These are phyloP conservation scores for Termitomyces sp. DNA, from an alignment of 768 basidiomycete species.

Conservation along the genomic window DNA sequence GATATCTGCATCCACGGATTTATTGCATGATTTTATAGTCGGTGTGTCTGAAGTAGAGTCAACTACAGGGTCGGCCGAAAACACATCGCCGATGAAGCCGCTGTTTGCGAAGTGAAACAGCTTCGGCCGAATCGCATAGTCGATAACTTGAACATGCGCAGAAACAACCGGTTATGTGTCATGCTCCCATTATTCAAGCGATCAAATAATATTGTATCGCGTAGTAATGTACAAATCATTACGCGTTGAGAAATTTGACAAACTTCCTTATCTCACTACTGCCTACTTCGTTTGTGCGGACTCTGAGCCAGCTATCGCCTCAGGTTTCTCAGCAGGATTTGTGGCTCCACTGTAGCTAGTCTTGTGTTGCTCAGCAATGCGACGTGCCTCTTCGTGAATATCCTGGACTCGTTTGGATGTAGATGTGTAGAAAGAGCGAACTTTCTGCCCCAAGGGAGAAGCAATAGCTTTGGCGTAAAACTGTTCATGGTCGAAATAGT, in stretches of 20 bases:
- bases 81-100: neutral
- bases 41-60: no score
- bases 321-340: neutral
- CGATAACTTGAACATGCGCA: no score
- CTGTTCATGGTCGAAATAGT: conserved; percentile 27
- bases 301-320: neutral
- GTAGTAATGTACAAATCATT: neutral
- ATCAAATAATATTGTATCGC: no score
- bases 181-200: no score
- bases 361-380: conserved; percentile 70
- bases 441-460: conserved; percentile 77
- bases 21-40: neutral
- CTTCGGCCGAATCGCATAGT: neutral
- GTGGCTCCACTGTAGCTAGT: conserved; percentile 4
- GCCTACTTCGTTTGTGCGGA: neutral
- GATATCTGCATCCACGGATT: neutral
- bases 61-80: neutral
- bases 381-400: conserved; percentile 89
- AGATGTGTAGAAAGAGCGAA: conserved; percentile 78
- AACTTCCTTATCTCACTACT: no score
- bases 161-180: no score
- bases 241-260: neutral
- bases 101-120: no score
- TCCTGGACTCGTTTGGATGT: conserved; percentile 87
- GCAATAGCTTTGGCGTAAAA: conserved; percentile 75